Percentiles rank a stretch among this genome's conserved stretches.
Evolutionary conservation across 345 rosid genomes (phyloP).

Genomic region (Brassica rapa): DNA sequence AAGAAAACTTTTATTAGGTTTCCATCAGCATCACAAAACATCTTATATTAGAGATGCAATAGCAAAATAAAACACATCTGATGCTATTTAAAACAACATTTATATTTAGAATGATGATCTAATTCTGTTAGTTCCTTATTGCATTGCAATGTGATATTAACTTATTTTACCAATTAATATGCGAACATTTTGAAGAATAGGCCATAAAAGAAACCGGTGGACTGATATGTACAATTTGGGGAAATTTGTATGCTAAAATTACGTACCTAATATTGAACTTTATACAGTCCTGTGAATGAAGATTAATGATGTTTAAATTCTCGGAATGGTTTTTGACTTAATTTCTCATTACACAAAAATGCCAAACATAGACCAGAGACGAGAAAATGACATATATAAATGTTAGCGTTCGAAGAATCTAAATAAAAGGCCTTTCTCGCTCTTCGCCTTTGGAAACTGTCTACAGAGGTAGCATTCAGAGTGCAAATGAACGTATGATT

Average conservation of each 20-base stretch:
- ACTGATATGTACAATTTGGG: slow-evolving; percentile 5
- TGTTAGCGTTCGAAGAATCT: neutral
- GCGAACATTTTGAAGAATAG: neutral
- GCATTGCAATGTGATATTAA: neutral
- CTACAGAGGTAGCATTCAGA: too few relatives aligned
- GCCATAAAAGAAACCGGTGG: neutral
- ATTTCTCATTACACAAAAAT: slow-evolving; percentile 5
- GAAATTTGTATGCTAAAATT: neutral
- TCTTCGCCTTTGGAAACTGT: neutral
- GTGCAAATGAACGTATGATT: neutral
- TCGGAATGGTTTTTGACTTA: neutral
- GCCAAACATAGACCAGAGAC: slow-evolving; percentile 5
- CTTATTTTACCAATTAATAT: neutral
- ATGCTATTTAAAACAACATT: neutral
- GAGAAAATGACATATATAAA: neutral
- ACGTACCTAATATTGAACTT: neutral
- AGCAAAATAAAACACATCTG: slow-evolving; percentile 2
- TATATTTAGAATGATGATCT: neutral
- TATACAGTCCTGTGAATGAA: neutral
- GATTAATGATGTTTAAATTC: neutral
- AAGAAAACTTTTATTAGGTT: slow-evolving; percentile 5
- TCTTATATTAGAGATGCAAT: neutral
- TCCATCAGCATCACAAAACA: slow-evolving; percentile 1
- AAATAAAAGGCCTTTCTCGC: neutral
- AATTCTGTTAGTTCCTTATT: neutral